Conservation (phyloP, 2,329 filamentous ascomycete species). For the Alternaria longipes region DNA sequence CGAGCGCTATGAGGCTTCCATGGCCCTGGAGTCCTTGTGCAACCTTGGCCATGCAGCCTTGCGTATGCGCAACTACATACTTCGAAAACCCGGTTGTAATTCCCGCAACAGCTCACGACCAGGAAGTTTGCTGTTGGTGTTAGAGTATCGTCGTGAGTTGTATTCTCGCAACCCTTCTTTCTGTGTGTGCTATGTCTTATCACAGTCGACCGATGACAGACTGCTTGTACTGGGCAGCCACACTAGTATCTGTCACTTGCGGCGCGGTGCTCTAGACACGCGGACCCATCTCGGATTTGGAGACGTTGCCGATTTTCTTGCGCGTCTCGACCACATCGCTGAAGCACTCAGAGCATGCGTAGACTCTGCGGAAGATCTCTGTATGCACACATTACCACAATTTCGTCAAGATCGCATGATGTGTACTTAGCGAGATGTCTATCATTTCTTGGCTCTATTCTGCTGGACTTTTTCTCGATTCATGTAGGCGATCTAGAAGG, state of each 20-base stretch:
- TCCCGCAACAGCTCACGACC: constrained; percentile 1
- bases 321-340: constrained; percentile 8
- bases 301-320: constrained; percentile 7
- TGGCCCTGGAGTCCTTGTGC: constrained; percentile 17
- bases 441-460: constrained; percentile 12
- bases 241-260: constrained; percentile 11
- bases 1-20: constrained; percentile 22
- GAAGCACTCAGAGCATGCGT: constrained; percentile 1
- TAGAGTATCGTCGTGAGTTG: not conserved
- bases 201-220: not conserved
- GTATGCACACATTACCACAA: constrained; percentile 9
- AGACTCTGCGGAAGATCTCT: constrained; percentile 10
- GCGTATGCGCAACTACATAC: constrained; percentile 14
- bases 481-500: constrained; percentile 12
- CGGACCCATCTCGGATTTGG: constrained; percentile 8
- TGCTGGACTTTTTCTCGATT: constrained; percentile 8
- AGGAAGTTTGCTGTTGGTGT: constrained; percentile 1
- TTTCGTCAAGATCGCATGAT: constrained; percentile 16
- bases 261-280: constrained; percentile 11
- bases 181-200: not conserved
- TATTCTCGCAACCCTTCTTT: not conserved
- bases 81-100: constrained; percentile 8
- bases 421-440: constrained; percentile 7
- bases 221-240: constrained; percentile 2
- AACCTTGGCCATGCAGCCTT: constrained; percentile 26